Percentiles rank a stretch among this genome's conserved stretches.
Conservation (phyloP, 2,329 filamentous ascomycete species). For the Teratosphaeria pseudoeucalypti region DNA sequence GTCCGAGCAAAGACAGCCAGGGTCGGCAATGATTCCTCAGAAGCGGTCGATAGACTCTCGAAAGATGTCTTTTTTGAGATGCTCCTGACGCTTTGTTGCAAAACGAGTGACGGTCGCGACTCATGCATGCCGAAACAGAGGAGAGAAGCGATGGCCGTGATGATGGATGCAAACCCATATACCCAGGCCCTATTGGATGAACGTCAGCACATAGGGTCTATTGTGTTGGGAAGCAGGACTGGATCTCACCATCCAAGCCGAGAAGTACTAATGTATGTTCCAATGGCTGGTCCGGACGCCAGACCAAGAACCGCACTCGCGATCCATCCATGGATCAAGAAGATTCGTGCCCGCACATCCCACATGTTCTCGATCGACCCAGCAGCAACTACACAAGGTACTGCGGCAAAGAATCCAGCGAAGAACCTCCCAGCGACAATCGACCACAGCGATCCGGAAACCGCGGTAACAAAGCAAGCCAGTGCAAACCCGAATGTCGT, state of each 20-base stretch:
- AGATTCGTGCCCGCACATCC: slow-evolving; percentile 35
- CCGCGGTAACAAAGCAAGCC: slow-evolving; percentile 30
- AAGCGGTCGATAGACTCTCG: slow-evolving; percentile 17
- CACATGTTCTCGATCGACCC: slow-evolving; percentile 36
- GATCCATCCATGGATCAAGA: slow-evolving; percentile 21
- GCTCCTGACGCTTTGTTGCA: slow-evolving; percentile 13
- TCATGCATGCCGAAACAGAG: slow-evolving; percentile 31
- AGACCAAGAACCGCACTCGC: not conserved
- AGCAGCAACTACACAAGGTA: slow-evolving; percentile 1
- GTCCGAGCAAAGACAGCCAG: not conserved
- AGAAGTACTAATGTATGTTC: slow-evolving; percentile 1
- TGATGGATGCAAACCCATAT: not conserved
- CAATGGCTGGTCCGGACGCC: not conserved
- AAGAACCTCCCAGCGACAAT: not conserved
- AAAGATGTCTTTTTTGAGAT: slow-evolving; percentile 11
- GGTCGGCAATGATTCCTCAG: not conserved
- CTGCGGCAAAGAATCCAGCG: not conserved
- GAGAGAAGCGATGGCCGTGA: slow-evolving; percentile 18
- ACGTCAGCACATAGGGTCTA: not conserved
- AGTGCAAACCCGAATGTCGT: slow-evolving; percentile 25
- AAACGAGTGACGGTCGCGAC: slow-evolving; percentile 35
- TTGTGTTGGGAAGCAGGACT: not conserved
- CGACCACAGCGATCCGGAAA: not conserved
- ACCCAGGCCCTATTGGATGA: not conserved
- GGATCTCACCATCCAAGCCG: slow-evolving; percentile 6